These are phyloP conservation scores for Chlorella sp. DNA, from an alignment of 139 green algal species.

Conservation along the genomic window DNA sequence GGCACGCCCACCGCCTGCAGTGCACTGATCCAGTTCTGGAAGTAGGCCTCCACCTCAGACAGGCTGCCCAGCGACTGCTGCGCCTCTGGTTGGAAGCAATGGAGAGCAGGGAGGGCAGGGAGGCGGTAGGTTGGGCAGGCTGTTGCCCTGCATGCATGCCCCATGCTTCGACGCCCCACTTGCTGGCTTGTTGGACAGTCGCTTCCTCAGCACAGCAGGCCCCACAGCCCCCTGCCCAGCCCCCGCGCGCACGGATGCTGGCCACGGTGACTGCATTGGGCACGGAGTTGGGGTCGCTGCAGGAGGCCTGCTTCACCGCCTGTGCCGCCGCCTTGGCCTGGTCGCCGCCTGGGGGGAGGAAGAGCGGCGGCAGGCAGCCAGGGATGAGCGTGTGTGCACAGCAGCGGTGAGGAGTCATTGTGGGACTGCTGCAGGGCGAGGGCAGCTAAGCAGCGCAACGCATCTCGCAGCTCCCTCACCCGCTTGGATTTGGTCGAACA, in stretches of 20 bases:
- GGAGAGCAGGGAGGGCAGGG: too few relatives aligned
- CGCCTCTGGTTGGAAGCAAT: neutral
- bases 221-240: neutral
- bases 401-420: too few relatives aligned
- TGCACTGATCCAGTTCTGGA: neutral
- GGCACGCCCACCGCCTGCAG: slow-evolving; percentile 8
- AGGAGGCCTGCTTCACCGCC: neutral
- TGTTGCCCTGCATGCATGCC: too few relatives aligned
- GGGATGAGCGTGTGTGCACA: too few relatives aligned
- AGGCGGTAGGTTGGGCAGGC: too few relatives aligned
- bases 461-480: neutral
- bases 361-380: too few relatives aligned
- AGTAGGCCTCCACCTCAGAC: neutral
- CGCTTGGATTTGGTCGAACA: neutral
- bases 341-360: neutral
- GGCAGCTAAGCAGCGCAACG: too few relatives aligned
- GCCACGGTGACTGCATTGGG: slow-evolving; percentile 1
- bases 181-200: too few relatives aligned
- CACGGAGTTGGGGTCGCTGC: neutral
- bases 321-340: neutral
- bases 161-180: too few relatives aligned
- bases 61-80: slow-evolving; percentile 5
- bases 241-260: neutral
- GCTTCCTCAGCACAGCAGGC: too few relatives aligned
- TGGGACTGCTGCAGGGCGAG: neutral